Percentiles rank a stretch among this genome's conserved stretches.
Evolutionary conservation across 345 rosid genomes (phyloP).

Genomic region (Capsella bursapastoris): DNA sequence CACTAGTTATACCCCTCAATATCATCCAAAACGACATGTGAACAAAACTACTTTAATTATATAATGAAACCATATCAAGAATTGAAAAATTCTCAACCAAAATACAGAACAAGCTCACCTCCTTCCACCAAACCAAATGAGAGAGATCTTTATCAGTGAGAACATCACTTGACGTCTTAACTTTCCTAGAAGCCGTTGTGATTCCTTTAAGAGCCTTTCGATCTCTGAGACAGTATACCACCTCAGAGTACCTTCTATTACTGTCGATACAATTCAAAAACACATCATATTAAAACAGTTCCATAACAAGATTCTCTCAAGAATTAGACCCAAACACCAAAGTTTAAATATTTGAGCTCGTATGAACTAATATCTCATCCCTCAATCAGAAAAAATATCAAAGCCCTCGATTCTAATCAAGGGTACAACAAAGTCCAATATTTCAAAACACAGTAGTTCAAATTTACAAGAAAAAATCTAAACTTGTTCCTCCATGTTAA

Average conservation of each 20-base stretch:
- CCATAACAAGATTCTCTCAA: background rate
- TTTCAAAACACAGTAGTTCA: background rate
- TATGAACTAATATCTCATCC: background rate
- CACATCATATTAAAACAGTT: background rate
- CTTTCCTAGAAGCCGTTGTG: conserved; percentile 57
- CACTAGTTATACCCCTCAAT: background rate
- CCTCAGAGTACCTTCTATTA: conserved; percentile 49
- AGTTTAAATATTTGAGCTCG: background rate
- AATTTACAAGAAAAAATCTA: background rate
- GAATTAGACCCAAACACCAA: conserved; percentile 3
- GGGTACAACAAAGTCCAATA: background rate
- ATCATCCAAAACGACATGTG: background rate
- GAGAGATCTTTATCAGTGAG: conserved; percentile 70
- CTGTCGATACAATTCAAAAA: conserved; percentile 22
- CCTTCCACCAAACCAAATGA: conserved; percentile 89
- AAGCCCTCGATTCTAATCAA: background rate
- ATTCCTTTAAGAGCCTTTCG: conserved; percentile 52
- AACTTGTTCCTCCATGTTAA: background rate
- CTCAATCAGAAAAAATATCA: background rate
- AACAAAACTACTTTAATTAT: background rate
- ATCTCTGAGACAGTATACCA: conserved; percentile 56
- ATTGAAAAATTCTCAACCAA: background rate
- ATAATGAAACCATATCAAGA: conserved; percentile 10
- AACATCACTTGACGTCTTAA: conserved; percentile 48
- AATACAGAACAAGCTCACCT: conserved; percentile 51